Evolutionary conservation across 2,329 filamentous ascomycete species (phyloP).

Genomic region (Cladorrhinum sp.): DNA sequence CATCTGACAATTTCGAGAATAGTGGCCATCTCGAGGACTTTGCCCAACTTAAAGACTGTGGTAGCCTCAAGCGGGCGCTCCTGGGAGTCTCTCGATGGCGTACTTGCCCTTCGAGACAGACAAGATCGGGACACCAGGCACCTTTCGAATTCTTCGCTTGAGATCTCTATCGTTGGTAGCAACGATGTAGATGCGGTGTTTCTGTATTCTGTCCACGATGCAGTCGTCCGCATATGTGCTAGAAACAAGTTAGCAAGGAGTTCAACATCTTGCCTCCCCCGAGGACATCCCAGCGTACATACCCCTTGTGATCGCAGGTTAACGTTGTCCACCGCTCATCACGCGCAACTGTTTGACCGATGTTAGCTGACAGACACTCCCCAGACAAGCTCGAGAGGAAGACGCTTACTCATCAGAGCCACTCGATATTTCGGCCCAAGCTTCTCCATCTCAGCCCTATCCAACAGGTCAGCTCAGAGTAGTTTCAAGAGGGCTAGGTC

Average conservation of each 20-base stretch:
- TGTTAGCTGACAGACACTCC: not conserved
- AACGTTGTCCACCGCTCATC: slow-evolving; percentile 86
- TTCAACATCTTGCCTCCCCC: too few species aligned
- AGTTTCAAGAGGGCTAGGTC: too few species aligned
- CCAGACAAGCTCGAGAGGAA: not conserved
- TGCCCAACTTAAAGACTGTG: not conserved
- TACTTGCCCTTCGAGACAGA: slow-evolving; percentile 88
- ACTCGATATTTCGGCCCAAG: slow-evolving; percentile 85
- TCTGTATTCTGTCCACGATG: slow-evolving; percentile 69
- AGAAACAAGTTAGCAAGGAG: slow-evolving; percentile 48
- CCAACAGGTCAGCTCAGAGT: too few species aligned
- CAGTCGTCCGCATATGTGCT: slow-evolving; percentile 48
- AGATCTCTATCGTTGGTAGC: slow-evolving; percentile 76
- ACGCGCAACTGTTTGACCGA: slow-evolving; percentile 68
- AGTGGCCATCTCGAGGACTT: not conserved
- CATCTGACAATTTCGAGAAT: too few species aligned
- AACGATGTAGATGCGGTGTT: slow-evolving; percentile 74
- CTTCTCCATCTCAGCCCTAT: slow-evolving; percentile 79
- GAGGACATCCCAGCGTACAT: not conserved
- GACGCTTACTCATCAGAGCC: slow-evolving; percentile 43
- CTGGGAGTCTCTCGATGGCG: slow-evolving; percentile 85
- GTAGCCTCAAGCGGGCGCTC: slow-evolving; percentile 59
- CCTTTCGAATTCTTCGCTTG: slow-evolving; percentile 79
- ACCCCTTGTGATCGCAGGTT: slow-evolving; percentile 84
- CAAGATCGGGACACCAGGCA: slow-evolving; percentile 67